Percentiles rank a stretch among this genome's conserved stretches.
These are phyloP conservation scores for Apiosordaria backusii DNA, from an alignment of 495 filamentous ascomycete species.

Conservation along the genomic window DNA sequence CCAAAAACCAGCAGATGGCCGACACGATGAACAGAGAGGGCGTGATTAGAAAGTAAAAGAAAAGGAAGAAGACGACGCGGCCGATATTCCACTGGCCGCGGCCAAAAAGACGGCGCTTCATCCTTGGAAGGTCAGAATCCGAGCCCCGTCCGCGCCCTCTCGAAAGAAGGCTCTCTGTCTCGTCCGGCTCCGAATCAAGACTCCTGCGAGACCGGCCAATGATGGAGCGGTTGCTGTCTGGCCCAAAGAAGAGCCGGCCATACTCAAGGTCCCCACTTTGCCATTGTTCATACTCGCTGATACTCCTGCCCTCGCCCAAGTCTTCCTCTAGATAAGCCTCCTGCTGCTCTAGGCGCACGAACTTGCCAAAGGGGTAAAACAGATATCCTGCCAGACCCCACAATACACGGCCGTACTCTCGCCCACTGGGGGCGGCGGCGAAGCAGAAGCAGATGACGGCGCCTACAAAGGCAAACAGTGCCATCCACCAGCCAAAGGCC, in stretches of 20 bases:
- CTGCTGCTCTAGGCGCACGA: constrained; percentile 87
- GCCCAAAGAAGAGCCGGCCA: constrained; percentile 93
- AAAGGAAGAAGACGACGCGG: constrained; percentile 90
- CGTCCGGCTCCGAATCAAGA: constrained; percentile 75
- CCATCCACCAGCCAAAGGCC: constrained; percentile 97
- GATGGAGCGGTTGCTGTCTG: constrained; percentile 70
- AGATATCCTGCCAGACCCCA: constrained; percentile 81
- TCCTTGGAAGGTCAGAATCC: constrained; percentile 49
- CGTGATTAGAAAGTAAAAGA: constrained; percentile 92
- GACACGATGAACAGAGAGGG: constrained; percentile 86
- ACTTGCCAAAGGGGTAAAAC: constrained; percentile 95
- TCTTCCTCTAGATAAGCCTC: constrained; percentile 95
- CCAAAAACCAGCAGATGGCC: constrained; percentile 86
- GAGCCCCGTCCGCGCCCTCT: constrained; percentile 45
- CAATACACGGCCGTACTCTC: constrained; percentile 83
- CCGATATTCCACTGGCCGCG: constrained; percentile 94
- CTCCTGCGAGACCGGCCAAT: constrained; percentile 86
- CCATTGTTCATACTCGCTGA: constrained; percentile 99
- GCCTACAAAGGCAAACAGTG: constrained; percentile 66
- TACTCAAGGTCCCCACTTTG: constrained; percentile 96
- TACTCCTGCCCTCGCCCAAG: constrained; percentile 96
- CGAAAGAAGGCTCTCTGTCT: constrained; percentile 86
- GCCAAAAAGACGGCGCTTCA: constrained; percentile 88
- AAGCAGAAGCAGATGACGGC: constrained; percentile 76
- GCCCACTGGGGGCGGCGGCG: constrained; percentile 70